Evolutionary conservation across 345 rosid species (phyloP), one percentile per base, ranked within the genome.

Genomic region (Noccaea bulbosa): DNA sequence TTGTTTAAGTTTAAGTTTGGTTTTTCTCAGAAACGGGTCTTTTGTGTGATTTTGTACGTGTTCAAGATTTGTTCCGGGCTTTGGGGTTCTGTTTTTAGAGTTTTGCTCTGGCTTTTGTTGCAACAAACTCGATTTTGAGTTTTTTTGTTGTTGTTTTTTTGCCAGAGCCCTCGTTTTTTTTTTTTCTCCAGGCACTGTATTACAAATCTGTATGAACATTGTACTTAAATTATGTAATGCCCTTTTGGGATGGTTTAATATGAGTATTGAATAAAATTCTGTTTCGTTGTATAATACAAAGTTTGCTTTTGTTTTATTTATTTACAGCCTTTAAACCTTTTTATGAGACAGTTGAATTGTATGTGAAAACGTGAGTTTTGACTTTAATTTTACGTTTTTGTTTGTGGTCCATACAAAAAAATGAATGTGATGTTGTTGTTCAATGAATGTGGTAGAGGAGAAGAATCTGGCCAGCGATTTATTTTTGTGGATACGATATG

Each of bases 81-180:
- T 74, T 1, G 56, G 72, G 69, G 37, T 67, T 22, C 17, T 58
- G 27, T 12, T 22, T 11, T 66, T 3, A 53, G 78, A 67, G 78
- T 58, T 38, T 52, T 62, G 59, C 65, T 75, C 57, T 68, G 69
- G 78, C 78, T 53, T 43, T 62, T 75, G 69, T 62, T 75, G 74
- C 64, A 62, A 75, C 74, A 62, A 62, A 68, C 78, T 68, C 74
- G 30, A 11, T 51, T 64, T n/a, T 39, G 78, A 74, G 78, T 58
- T 67, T 74, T 73, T 72, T 59, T 60, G 33, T 59, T 66, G 47
- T 30, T 47, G 32, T 43, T 43, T 27, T 74, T 62, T 75, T 53
- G 74, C 65, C 65, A 68, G 73, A 75, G 52, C n/a, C 69, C 74
- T 62, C 69, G 9, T 45, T 52, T 60, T 37, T 74, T 60, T 37